These are phyloP conservation scores for Ganoderma lingzhi DNA, from an alignment of 1,284 basidiomycete species.

Conservation along the genomic window DNA sequence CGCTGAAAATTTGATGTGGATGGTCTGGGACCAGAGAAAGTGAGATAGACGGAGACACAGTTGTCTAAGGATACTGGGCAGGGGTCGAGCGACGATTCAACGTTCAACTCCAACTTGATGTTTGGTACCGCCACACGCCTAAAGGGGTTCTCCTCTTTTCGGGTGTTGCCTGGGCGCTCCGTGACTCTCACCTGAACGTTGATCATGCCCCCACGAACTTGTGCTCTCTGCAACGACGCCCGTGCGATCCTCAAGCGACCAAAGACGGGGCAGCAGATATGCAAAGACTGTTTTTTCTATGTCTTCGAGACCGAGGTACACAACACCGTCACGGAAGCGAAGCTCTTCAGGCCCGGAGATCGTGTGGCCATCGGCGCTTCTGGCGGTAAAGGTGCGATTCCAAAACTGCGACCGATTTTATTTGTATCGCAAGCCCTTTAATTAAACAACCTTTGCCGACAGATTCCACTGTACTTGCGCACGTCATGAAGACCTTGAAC, in stretches of 20 bases:
- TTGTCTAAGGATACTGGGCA: background rate
- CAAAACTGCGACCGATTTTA: background rate
- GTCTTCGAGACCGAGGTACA: constrained; percentile 99
- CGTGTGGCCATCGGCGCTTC: constrained; percentile 97
- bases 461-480: constrained; percentile 98
- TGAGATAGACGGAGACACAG: no score
- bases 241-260: constrained; percentile 93
- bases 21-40: no score
- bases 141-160: background rate
- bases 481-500: constrained; percentile 96
- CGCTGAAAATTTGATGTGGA: background rate
- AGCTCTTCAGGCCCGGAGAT: constrained; percentile 92
- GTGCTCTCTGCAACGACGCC: constrained; percentile 78
- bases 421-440: background rate
- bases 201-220: constrained; percentile 73
- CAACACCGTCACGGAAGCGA: constrained; percentile 87
- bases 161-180: background rate
- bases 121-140: background rate
- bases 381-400: constrained; percentile 88
- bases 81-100: no score
- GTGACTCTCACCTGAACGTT: constrained; percentile 26
- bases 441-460: constrained; percentile 11
- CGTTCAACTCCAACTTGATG: no score
- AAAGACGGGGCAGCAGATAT: constrained; percentile 98
- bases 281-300: constrained; percentile 94